Conservation (phyloP, 805 yeast genomes). For the Yarrowia keelungensis region DNA sequence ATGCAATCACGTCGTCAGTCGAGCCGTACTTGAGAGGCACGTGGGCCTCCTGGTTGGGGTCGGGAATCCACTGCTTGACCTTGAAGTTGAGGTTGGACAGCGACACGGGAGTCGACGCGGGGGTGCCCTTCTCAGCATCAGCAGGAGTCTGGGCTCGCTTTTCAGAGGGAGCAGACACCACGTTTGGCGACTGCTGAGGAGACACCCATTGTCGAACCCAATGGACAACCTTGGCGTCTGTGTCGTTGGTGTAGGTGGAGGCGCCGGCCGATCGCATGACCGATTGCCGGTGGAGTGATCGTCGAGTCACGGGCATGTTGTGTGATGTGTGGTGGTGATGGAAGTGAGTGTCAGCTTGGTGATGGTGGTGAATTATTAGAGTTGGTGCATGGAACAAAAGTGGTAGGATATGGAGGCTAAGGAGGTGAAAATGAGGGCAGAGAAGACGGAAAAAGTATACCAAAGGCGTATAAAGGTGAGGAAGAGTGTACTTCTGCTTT, state of each 20-base stretch:
- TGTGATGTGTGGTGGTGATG: conserved; percentile 15
- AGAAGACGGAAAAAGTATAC: too few relatives aligned
- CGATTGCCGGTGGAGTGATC: conserved; percentile 36
- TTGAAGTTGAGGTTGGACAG: conserved; percentile 44
- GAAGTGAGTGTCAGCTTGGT: not conserved
- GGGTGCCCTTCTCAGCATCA: conserved; percentile 40
- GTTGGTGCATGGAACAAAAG: conserved; percentile 11
- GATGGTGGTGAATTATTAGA: conserved; percentile 22
- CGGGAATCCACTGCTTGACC: conserved; percentile 50
- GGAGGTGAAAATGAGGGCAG: too few relatives aligned
- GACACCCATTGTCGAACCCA: conserved; percentile 39
- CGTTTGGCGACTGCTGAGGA: conserved; percentile 33
- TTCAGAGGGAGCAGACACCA: conserved; percentile 29
- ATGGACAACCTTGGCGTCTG: conserved; percentile 29
- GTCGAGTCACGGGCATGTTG: conserved; percentile 39
- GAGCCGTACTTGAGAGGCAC: conserved; percentile 47
- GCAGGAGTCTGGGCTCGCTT: conserved; percentile 38
- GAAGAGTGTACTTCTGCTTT: too few relatives aligned
- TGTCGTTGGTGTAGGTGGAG: conserved; percentile 17
- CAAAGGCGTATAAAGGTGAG: too few relatives aligned
- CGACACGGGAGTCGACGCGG: conserved; percentile 39
- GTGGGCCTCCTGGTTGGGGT: conserved; percentile 38
- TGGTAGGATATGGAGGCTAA: not conserved
- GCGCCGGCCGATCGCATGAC: conserved; percentile 31
- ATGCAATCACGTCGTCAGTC: conserved; percentile 56